Conservation (phyloP, 2,329 filamentous ascomycete genomes). For the Colletotrichum sp. region DNA sequence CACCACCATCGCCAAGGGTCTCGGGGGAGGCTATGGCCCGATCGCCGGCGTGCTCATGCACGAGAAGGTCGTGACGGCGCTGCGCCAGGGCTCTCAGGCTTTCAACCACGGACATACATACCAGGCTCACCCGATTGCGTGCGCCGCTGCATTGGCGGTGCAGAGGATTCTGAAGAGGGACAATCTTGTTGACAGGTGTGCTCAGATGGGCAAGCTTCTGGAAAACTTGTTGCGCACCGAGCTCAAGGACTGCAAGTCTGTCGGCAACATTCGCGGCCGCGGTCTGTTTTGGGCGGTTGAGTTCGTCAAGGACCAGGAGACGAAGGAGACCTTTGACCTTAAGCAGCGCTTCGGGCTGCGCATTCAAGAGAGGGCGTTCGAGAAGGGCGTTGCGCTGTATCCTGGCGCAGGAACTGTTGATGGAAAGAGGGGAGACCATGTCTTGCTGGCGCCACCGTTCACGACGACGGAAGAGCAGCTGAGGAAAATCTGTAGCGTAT, state of each 20-base stretch:
- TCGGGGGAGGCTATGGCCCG: constrained; percentile 61
- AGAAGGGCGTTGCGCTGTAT: constrained; percentile 36
- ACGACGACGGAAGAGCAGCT: constrained; percentile 51
- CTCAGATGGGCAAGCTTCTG: constrained; percentile 33
- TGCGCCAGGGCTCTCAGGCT: constrained; percentile 48
- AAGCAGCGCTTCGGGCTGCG: constrained; percentile 27
- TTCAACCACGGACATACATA: constrained; percentile 31
- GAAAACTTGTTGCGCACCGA: constrained; percentile 28
- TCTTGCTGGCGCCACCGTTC: constrained; percentile 73
- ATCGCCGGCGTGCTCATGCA: constrained; percentile 62
- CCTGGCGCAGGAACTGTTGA: constrained; percentile 66
- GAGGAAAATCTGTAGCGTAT: background rate
- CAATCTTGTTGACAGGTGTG: constrained; percentile 35
- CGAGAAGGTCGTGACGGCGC: constrained; percentile 50
- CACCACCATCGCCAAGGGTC: constrained; percentile 63
- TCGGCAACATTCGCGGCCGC: constrained; percentile 44
- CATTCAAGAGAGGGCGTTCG: constrained; percentile 33
- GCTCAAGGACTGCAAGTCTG: constrained; percentile 34
- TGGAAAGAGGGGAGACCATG: constrained; percentile 69
- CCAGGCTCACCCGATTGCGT: constrained; percentile 30
- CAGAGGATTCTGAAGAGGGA: constrained; percentile 39
- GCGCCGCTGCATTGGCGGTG: constrained; percentile 31
- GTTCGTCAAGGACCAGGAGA: constrained; percentile 44
- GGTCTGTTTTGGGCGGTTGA: constrained; percentile 54
- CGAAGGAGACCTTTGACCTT: constrained; percentile 39